Evolutionary conservation across 805 yeast species (phyloP), one percentile per base, ranked within the genome.

Genomic region (Candida taoyuanica): DNA sequence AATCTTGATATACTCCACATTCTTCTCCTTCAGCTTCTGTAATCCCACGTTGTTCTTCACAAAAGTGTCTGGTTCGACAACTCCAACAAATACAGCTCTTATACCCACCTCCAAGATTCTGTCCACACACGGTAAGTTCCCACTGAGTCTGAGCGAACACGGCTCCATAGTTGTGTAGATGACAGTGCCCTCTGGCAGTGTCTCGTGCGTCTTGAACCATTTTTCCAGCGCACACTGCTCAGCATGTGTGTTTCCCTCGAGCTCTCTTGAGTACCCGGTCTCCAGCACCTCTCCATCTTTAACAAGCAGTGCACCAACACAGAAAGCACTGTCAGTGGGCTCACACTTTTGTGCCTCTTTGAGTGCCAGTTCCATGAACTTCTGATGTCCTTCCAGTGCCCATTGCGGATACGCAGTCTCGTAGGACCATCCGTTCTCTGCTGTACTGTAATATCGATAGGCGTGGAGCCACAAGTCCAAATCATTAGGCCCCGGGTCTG

Each of bases 101-200:
- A 91, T 81, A 1, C 52, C 46, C 0, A 76, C 59, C 4, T 64
- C 69, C 34, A 89, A 53, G 6, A 93, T 78, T 20, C 98, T 70
- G 44, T 88, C 88, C 3, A 78, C 79, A 61, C 98, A 93, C 0
- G 98, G 96, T 36, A 70, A 52, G 49, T 91, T 89, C 0, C 98
- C 98, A 55, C 96, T 87, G 24, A 91, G 65, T 37, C 98, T 70
- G 40, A 75, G 73, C 5, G 95, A 80, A 57, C 98, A 93, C 1
- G 98, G 98, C 56, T 93, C 98, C 98, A 93, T 93, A 0, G 97
- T 87, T 0, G 98, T 91, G 59, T 85, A 93, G 11, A 93, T 60
- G 27, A 84, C 85, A 0, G 93, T 76, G 0, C 95, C 95, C 7
- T 51, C 55, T 1, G 96, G 96, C 3, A 87, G 67, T 5, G 42